Evolutionary conservation across 2,329 filamentous ascomycete species (phyloP).

Genomic region (Aspergillus amoenus): DNA sequence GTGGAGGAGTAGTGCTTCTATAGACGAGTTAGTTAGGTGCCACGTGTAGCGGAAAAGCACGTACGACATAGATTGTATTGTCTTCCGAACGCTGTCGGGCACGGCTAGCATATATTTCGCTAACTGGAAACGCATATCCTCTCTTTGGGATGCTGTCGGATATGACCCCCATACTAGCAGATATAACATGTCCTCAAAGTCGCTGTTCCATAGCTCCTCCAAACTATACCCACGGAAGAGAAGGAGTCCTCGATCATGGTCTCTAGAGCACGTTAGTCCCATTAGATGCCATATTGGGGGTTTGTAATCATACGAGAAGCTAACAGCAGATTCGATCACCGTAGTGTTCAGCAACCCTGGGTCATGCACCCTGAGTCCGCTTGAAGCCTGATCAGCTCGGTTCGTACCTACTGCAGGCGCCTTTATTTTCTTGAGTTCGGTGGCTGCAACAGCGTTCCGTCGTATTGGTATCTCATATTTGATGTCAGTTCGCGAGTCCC

Average conservation of each 20-base stretch:
- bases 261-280: conserved; percentile 18
- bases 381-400: conserved; percentile 22
- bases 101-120: conserved; percentile 23
- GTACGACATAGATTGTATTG: conserved; percentile 28
- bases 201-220: conserved; percentile 30
- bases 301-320: conserved; percentile 30
- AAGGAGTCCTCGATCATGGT: conserved; percentile 27
- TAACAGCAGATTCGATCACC: conserved; percentile 30
- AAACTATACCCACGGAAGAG: conserved; percentile 31
- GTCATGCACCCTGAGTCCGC: conserved; percentile 34
- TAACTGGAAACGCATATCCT: conserved; percentile 20
- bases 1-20: conserved; percentile 16
- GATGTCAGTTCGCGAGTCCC: conserved; percentile 28
- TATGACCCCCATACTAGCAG: conserved; percentile 31
- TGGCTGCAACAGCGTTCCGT: conserved; percentile 28
- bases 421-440: conserved; percentile 30
- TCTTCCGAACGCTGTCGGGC: conserved; percentile 21
- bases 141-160: conserved; percentile 23
- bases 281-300: not conserved
- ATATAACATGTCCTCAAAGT: conserved; percentile 35
- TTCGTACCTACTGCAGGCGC: conserved; percentile 14
- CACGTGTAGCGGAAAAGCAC: not conserved
- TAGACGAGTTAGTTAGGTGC: not conserved
- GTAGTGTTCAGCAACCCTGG: conserved; percentile 36
- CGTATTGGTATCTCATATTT: conserved; percentile 31